Evolutionary conservation across 2,329 filamentous ascomycete genomes (phyloP), one percentile per base, ranked within the genome.

Genomic region (Ophiosphaerella herpotricha): DNA sequence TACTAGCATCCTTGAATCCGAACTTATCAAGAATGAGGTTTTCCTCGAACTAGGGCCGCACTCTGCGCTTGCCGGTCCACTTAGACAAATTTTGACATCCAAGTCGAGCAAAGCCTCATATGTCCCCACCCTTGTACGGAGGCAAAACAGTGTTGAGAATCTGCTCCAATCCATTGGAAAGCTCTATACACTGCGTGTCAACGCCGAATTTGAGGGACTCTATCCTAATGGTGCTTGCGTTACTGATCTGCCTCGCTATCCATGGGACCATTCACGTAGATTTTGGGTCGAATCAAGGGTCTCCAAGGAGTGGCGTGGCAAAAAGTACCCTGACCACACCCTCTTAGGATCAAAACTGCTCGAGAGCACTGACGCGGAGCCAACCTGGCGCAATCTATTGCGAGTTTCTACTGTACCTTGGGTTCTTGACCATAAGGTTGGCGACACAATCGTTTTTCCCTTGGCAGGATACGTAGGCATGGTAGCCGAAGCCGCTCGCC

Each of bases 361-460:
- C 0, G 52, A 53, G 14, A 47, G 43, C 11, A 53, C 52, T 8
- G 24, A 31, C 7, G 16, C 46, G 3, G 46, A 57, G 13, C 54
- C 45, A 9, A 14, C 29, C 5, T 64, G 51, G 52, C 32, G 52
- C 32, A 55, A 58, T 13, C 12, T 53, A 2, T 52, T 80, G 2
- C 58, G 65, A 4, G 43, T 74, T 0, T 55, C 62, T 0, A 67
- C 78, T 23, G 50, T 71, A 0, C 72, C 75, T 0, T 82, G 80
- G 80, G 43, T 80, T 1, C 50, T 55, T 0, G 76, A 78, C 35
- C 77, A 83, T 54, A 66, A 35, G 7, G 44, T 71, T n/a, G 39
- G 34, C 5, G 50, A 50, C 16, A 48, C 53, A 0, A 43, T 64
- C 13, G 37, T 71, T 7, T 66, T 60, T 41, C 69, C 68, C 12